These are phyloP conservation scores for Austroboletus niveus DNA, from an alignment of 1,284 basidiomycete species.

Conservation along the genomic window DNA sequence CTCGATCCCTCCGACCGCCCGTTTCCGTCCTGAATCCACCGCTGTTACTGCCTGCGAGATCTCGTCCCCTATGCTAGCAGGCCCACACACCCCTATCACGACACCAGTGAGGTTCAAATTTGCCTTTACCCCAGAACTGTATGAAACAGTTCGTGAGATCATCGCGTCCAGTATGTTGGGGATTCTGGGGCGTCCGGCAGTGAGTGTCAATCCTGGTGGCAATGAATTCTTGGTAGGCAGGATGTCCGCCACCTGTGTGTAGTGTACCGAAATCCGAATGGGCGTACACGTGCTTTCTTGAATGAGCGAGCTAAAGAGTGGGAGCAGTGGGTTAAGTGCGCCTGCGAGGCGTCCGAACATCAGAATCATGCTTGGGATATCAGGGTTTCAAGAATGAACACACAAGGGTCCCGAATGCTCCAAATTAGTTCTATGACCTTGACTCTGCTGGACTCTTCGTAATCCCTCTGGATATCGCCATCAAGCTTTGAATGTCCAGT, in stretches of 20 bases:
- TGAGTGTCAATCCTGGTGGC: conserved; percentile 47
- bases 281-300: conserved; percentile 46
- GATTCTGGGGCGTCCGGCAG: conserved; percentile 53
- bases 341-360: conserved; percentile 27
- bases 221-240: conserved; percentile 38
- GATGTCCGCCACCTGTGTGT: conserved; percentile 58
- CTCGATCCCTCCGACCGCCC: conserved; percentile 73
- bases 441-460: conserved; percentile 48
- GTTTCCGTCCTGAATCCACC: conserved; percentile 50
- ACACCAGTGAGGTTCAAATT: conserved; percentile 52
- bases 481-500: not conserved
- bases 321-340: conserved; percentile 55
- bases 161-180: conserved; percentile 48
- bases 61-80: conserved; percentile 55
- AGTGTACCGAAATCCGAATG: conserved; percentile 58
- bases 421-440: conserved; percentile 70
- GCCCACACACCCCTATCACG: conserved; percentile 70
- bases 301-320: conserved; percentile 53
- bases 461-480: conserved; percentile 32
- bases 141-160: conserved; percentile 48
- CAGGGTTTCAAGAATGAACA: conserved; percentile 11
- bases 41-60: conserved; percentile 52
- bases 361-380: not conserved
- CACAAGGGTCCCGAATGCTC: conserved; percentile 62
- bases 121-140: conserved; percentile 43